These are phyloP conservation scores for Podaxis rugospora DNA, from an alignment of 768 basidiomycete species.

Conservation along the genomic window DNA sequence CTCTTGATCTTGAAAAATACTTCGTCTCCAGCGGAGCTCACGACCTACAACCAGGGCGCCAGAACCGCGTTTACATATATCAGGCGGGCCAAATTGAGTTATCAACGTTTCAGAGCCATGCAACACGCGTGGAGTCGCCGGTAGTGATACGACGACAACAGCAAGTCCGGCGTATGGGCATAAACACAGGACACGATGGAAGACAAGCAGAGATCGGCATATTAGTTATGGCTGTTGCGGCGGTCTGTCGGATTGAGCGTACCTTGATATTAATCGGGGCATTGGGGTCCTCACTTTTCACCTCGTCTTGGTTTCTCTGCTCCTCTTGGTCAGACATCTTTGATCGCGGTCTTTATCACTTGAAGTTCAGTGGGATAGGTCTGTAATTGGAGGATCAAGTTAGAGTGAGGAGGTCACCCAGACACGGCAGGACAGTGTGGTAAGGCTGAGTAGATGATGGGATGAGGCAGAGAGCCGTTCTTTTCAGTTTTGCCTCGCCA, in stretches of 20 bases:
- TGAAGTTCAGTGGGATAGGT: neutral
- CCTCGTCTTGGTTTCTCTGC: slow-evolving; percentile 30
- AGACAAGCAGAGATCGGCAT: neutral
- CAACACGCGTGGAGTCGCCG: neutral
- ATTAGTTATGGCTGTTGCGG: neutral
- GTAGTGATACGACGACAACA: neutral
- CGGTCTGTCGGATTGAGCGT: neutral
- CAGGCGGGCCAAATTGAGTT: neutral
- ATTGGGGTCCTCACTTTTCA: slow-evolving; percentile 56
- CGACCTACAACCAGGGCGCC: slow-evolving; percentile 45
- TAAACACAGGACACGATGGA: neutral
- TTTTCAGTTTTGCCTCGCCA: neutral
- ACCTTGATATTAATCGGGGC: slow-evolving; percentile 81
- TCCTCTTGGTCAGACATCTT: slow-evolving; percentile 55
- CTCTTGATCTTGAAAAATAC: slow-evolving; percentile 98
- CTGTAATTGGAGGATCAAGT: neutral
- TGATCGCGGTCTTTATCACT: neutral
- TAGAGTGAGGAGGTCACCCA: neutral
- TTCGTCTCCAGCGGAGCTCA: slow-evolving; percentile 74
- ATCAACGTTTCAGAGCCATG: neutral
- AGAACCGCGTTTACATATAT: slow-evolving; percentile 6
- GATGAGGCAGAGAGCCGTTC: slow-evolving; percentile 1
- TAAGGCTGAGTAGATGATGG: slow-evolving; percentile 3
- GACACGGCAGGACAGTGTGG: neutral
- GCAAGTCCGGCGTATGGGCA: neutral